Conservation (phyloP, 2,329 filamentous ascomycete species). For the Fusarium verticillioides region DNA sequence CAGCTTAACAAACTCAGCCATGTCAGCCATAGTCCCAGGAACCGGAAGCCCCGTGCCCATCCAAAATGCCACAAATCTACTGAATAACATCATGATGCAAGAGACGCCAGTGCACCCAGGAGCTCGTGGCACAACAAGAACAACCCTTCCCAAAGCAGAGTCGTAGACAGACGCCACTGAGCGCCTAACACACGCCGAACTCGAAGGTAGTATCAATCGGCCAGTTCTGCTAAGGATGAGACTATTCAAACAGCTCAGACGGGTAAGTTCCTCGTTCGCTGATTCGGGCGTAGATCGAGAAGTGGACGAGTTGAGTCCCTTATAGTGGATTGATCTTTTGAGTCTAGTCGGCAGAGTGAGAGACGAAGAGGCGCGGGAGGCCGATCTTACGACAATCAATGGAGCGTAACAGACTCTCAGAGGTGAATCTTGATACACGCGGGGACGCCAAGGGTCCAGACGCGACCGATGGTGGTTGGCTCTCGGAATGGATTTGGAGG, state of each 20-base stretch:
- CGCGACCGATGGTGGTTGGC: constrained; percentile 22
- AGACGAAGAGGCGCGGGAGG: background rate
- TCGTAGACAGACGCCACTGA: constrained; percentile 36
- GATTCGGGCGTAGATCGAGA: background rate
- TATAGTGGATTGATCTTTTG: background rate
- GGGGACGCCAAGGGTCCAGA: constrained; percentile 30
- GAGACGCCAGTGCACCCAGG: constrained; percentile 5
- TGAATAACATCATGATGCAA: background rate
- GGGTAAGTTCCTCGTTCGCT: background rate
- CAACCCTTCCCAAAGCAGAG: constrained; percentile 7
- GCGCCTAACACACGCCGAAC: constrained; percentile 6
- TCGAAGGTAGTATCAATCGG: background rate
- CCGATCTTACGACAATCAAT: constrained; percentile 4
- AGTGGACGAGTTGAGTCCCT: background rate
- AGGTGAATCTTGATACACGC: constrained; percentile 18
- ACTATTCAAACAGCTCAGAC: constrained; percentile 1
- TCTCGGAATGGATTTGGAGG: constrained; percentile 7
- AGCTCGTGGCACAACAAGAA: constrained; percentile 3
- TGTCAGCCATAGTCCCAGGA: constrained; percentile 4
- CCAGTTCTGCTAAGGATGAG: constrained; percentile 7
- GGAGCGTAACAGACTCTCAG: background rate
- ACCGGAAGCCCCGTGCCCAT: constrained; percentile 32
- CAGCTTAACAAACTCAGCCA: constrained; percentile 8
- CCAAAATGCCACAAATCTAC: constrained; percentile 18
- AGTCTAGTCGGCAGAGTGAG: background rate